These are phyloP conservation scores for Mucor ambiguus DNA, from an alignment of 371 early-diverging fungal genomes.

Conservation along the genomic window DNA sequence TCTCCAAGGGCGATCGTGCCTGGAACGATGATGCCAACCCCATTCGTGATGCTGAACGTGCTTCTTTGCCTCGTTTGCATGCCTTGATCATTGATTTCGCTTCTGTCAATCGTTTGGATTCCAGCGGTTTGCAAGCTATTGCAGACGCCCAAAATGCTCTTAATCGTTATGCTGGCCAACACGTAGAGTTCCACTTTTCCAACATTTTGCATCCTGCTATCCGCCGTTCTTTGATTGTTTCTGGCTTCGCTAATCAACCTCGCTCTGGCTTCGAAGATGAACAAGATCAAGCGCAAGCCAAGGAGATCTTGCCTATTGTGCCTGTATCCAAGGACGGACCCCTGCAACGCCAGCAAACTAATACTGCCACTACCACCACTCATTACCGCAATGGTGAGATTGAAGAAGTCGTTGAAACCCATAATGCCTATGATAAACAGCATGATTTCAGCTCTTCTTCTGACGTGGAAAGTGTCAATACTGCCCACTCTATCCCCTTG, in stretches of 20 bases:
- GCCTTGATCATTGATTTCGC: conserved; percentile 71
- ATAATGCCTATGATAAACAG: conserved; percentile 2
- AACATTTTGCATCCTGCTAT: conserved; percentile 44
- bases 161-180: conserved; percentile 57
- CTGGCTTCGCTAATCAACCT: conserved; percentile 48
- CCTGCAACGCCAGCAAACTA: background rate
- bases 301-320: conserved; percentile 46
- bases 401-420: background rate
- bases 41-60: conserved; percentile 26
- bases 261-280: conserved; percentile 3
- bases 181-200: conserved; percentile 56
- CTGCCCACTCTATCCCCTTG: conserved; percentile 24
- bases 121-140: conserved; percentile 67
- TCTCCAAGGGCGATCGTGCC: conserved; percentile 46
- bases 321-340: conserved; percentile 46
- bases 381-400: background rate
- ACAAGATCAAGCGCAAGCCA: background rate
- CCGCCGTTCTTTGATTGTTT: conserved; percentile 41
- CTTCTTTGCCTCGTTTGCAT: conserved; percentile 49
- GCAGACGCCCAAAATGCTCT: conserved; percentile 57
- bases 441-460: background rate
- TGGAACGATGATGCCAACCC: conserved; percentile 53
- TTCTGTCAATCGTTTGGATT: conserved; percentile 64
- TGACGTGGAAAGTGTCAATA: conserved; percentile 21
- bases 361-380: background rate